Evolutionary conservation across 768 basidiomycete species (phyloP).

Genomic region (Leccinum uliginosum): DNA sequence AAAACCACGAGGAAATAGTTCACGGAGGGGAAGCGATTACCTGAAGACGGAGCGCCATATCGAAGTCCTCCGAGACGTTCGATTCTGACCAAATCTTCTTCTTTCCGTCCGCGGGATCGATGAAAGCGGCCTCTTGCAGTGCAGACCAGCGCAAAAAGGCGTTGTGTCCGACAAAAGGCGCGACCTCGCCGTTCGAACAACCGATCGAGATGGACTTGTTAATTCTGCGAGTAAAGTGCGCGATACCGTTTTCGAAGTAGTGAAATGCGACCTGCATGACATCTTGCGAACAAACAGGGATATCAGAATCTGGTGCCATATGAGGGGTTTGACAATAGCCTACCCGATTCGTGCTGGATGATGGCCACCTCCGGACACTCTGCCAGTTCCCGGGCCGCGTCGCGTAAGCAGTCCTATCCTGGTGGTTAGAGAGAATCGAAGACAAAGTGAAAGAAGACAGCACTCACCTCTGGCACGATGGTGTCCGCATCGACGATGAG

Average conservation of each 20-base stretch:
- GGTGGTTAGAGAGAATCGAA: neutral
- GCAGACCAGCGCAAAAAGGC: constrained; percentile 90
- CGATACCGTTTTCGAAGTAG: constrained; percentile 89
- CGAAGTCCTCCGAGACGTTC: constrained; percentile 67
- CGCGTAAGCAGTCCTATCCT: constrained; percentile 76
- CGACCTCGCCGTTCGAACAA: constrained; percentile 73
- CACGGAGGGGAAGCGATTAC: constrained; percentile 13
- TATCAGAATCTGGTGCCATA: constrained; percentile 24
- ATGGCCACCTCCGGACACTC: constrained; percentile 85
- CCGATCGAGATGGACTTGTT: constrained; percentile 80
- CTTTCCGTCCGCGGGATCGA: constrained; percentile 52
- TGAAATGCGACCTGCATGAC: constrained; percentile 89
- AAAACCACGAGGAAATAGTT: neutral
- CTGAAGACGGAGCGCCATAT: constrained; percentile 61
- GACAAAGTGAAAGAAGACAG: neutral
- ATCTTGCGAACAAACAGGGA: constrained; percentile 36
- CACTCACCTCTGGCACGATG: constrained; percentile 63
- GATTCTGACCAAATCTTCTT: constrained; percentile 70
- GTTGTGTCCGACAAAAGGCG: constrained; percentile 82
- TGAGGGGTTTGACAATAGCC: neutral
- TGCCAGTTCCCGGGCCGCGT: constrained; percentile 80
- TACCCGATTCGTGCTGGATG: constrained; percentile 85
- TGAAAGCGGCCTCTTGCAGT: constrained; percentile 79
- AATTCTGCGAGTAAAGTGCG: constrained; percentile 90
- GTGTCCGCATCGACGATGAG: constrained; percentile 89